Evolutionary conservation across 2,329 filamentous ascomycete species (phyloP), one percentile per base, ranked within the genome.

Genomic region (Didymellaceae sp.): DNA sequence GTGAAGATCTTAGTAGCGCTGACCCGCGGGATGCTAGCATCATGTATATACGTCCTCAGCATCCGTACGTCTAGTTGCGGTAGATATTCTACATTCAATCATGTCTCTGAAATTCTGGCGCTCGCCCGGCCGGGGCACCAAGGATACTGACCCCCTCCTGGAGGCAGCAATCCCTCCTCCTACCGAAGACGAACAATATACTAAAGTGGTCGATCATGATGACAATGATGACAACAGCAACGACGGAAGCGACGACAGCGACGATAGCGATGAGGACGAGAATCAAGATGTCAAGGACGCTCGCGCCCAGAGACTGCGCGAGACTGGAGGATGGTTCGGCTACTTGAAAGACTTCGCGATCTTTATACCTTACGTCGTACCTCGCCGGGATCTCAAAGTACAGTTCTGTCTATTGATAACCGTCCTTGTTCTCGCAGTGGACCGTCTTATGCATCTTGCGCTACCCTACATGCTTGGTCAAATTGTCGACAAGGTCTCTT

Each of bases 311-410:
- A 82, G 86, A 5, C 77, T 91, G 11, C 79, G 86, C 62, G 82
- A 87, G 55, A 82, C 86, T 47, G 88, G 88, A 1, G 89, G 85
- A 59, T 92, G 88, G 88, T 80, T 89, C 58, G 82, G 83, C 37
- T 93, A 93, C 64, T 77, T 86, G 24, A 89, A 87, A 66, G 84
- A 86, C 11, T 94, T 90, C 74, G 77, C 75, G 61, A 68, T 92
- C 32, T 87, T 95, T 66, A 78, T 91, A 24, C 90, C 89, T 0
- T 88, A 90, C 63, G 77, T 95, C 20, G 91, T 88, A 84, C 90
- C 91, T 1, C 79, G 83, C 41, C 80, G 84, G 31, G 82, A 87
- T 61, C 77, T 77, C 24, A 68, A 75, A 10, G 79, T 93, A 6
- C 89, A 92, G 63, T 66, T 88, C 17, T 85, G 86, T 44, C 82